Percentiles rank a stretch among this genome's conserved stretches.
These are phyloP conservation scores for Trypanosoma mega DNA, from an alignment of 208 protist species.

Conservation along the genomic window DNA sequence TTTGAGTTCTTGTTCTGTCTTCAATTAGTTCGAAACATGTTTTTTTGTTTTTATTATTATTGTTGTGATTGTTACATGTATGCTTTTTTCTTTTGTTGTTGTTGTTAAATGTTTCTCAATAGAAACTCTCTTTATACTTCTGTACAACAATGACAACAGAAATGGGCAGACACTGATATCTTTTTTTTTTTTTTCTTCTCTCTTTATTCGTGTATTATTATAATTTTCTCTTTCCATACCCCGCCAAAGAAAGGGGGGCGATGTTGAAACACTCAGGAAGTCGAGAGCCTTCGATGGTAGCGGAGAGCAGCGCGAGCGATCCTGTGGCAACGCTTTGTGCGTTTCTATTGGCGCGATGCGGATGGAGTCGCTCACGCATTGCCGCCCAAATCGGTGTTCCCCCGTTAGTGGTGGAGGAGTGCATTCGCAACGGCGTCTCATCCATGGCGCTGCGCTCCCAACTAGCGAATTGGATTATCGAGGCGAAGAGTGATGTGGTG, in stretches of 20 bases:
- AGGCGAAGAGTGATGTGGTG: conserved; percentile 29
- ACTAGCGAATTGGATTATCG: conserved; percentile 63
- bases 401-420: conserved; percentile 72
- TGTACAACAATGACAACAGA: too few relatives aligned
- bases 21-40: too few relatives aligned
- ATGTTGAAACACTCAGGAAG: not conserved
- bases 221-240: not conserved
- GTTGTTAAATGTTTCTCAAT: too few relatives aligned
- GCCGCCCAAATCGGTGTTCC: conserved; percentile 58
- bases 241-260: not conserved
- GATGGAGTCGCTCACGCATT: conserved; percentile 38
- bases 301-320: conserved; percentile 22
- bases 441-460: conserved; percentile 58
- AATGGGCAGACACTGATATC: not conserved
- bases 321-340: conserved; percentile 63
- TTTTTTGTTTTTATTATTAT: too few relatives aligned
- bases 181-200: conserved; percentile 16
- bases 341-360: conserved; percentile 52
- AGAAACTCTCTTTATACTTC: too few relatives aligned
- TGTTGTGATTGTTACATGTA: too few relatives aligned
- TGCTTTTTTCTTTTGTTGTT: too few relatives aligned
- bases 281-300: not conserved
- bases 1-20: too few relatives aligned
- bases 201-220: conserved; percentile 27
- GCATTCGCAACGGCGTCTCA: conserved; percentile 64